Conservation (phyloP, 179 eudicot genomes). For the Drosera spatulata region DNA sequence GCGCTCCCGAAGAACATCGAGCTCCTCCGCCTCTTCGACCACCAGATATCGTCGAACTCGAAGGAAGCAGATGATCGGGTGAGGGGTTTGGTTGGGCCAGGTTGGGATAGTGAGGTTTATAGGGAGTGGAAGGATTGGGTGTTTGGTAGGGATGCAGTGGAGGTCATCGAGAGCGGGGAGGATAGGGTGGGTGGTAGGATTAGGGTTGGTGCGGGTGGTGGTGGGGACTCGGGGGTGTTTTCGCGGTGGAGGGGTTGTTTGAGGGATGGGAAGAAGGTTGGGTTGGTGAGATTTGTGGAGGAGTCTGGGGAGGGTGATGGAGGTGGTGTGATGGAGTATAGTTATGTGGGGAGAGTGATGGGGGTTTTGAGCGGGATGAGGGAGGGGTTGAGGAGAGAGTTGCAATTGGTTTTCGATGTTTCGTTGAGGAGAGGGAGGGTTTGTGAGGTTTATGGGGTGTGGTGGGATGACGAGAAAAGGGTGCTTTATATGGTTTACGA, state of each 20-base stretch:
- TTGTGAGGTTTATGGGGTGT: constrained; percentile 52
- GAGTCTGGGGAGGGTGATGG: constrained; percentile 10
- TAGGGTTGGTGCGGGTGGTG: constrained; percentile 16
- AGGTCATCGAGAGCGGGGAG: constrained; percentile 6
- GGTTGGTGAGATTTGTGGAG: constrained; percentile 38
- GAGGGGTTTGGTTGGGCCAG: constrained; percentile 18
- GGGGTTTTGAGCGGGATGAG: constrained; percentile 37
- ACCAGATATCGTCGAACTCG: not conserved
- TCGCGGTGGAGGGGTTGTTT: constrained; percentile 16
- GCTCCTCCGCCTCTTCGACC: constrained; percentile 46
- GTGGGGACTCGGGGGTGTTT: constrained; percentile 3
- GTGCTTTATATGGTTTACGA: constrained; percentile 44
- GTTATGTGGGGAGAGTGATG: constrained; percentile 49
- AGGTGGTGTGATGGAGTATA: constrained; percentile 29
- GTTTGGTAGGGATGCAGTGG: constrained; percentile 27
- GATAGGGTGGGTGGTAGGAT: constrained; percentile 5
- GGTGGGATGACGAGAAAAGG: constrained; percentile 43
- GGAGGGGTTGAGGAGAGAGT: constrained; percentile 30
- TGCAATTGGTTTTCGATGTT: constrained; percentile 25
- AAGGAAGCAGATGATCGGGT: not conserved
- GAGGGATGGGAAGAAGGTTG: constrained; percentile 26
- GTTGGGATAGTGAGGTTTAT: constrained; percentile 46
- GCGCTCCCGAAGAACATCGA: constrained; percentile 83
- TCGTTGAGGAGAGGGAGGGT: constrained; percentile 20
- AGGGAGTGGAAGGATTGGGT: constrained; percentile 61